Percentiles rank a stretch among this genome's conserved stretches.
Evolutionary conservation across 495 filamentous ascomycete species (phyloP).

Genomic region (Lasiosphaeria miniovina): DNA sequence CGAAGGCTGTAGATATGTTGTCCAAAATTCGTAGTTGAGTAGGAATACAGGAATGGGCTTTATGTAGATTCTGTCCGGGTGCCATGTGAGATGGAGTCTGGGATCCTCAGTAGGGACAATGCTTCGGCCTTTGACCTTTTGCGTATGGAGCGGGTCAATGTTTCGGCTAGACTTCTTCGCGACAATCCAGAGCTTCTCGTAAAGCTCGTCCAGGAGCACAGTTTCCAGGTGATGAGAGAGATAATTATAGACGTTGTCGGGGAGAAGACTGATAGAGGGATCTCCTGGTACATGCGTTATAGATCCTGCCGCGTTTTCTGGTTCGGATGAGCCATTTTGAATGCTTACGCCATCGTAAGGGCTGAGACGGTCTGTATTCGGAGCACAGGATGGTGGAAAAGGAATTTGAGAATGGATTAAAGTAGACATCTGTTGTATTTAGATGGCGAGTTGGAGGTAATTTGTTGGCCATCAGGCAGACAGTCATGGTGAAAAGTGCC

Average conservation of each 20-base stretch:
- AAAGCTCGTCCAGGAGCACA: conserved; percentile 11
- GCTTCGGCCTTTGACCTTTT: conserved; percentile 7
- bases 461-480: not conserved
- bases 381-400: no score
- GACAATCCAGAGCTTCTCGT: conserved; percentile 10
- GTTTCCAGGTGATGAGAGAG: conserved; percentile 1
- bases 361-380: no score
- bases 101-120: conserved; percentile 15
- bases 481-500: not conserved
- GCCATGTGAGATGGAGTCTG: conserved; percentile 10
- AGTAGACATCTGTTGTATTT: no score
- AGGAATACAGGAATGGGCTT: conserved; percentile 10
- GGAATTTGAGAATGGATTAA: no score
- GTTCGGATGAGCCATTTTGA: no score
- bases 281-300: conserved; percentile 10
- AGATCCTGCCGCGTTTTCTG: not conserved
- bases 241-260: not conserved
- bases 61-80: conserved; percentile 11
- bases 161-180: conserved; percentile 5
- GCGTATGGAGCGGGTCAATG: conserved; percentile 16
- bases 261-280: conserved; percentile 3
- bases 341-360: no score
- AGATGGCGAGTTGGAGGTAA: not conserved
- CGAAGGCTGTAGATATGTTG: not conserved
- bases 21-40: conserved; percentile 8